Percentiles rank a stretch among this genome's conserved stretches.
These are phyloP conservation scores for Penicillium freii DNA, from an alignment of 2,329 filamentous ascomycete genomes.

Conservation along the genomic window DNA sequence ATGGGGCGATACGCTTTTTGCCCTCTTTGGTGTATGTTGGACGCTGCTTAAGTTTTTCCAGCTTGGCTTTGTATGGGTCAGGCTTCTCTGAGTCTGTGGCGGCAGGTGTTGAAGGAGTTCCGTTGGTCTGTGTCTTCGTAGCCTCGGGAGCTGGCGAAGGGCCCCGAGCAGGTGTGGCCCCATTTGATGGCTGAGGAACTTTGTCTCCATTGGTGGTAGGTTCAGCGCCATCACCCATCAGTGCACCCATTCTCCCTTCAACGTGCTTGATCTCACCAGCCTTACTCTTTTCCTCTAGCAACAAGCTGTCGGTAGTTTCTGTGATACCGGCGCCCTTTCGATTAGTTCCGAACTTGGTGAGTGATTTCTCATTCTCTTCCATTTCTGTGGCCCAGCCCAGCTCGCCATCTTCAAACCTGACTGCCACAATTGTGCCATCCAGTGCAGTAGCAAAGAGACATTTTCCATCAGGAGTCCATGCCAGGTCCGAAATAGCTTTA, in stretches of 20 bases:
- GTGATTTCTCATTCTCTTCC: slow-evolving; percentile 86
- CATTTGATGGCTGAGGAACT: slow-evolving; percentile 46
- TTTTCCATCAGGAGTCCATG: slow-evolving; percentile 90
- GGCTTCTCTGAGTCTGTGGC: slow-evolving; percentile 39
- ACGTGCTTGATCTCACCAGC: slow-evolving; percentile 85
- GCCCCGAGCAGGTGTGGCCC: slow-evolving; percentile 37
- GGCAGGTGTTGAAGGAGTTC: slow-evolving; percentile 31
- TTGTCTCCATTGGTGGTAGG: slow-evolving; percentile 49
- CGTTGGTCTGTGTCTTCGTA: slow-evolving; percentile 39
- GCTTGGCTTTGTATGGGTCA: slow-evolving; percentile 58
- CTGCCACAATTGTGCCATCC: slow-evolving; percentile 80
- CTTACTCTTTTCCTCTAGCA: slow-evolving; percentile 88
- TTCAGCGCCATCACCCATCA: slow-evolving; percentile 82
- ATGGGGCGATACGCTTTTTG: slow-evolving; percentile 89
- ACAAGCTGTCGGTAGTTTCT: slow-evolving; percentile 84
- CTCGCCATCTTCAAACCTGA: slow-evolving; percentile 81
- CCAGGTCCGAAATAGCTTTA: slow-evolving; percentile 90
- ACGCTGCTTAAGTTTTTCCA: slow-evolving; percentile 77
- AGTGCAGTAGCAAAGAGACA: slow-evolving; percentile 82
- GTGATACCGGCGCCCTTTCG: slow-evolving; percentile 85
- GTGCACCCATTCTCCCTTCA: slow-evolving; percentile 93
- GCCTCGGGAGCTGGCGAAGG: slow-evolving; percentile 34
- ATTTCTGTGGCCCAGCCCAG: slow-evolving; percentile 82
- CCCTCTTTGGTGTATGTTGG: slow-evolving; percentile 96
- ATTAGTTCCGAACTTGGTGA: slow-evolving; percentile 89